phyloP scores from a whole-genome alignment of 1,284 basidiomycete species.

The Mycena sp. region DNA sequence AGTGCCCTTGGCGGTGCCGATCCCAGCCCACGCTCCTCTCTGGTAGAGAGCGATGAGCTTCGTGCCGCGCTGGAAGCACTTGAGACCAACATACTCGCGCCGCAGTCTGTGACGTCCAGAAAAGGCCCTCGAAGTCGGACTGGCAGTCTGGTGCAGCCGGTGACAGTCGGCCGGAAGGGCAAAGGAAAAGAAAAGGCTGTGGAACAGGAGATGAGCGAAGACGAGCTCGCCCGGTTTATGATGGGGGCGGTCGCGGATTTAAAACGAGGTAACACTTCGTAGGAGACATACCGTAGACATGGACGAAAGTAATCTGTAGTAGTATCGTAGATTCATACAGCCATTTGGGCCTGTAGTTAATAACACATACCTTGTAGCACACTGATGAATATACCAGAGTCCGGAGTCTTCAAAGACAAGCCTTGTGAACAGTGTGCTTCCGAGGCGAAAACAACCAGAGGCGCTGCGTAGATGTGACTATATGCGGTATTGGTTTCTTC shows the following conservation, averaged over 20 bases:
- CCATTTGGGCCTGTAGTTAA: slow-evolving; percentile 10
- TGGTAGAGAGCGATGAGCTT: neutral
- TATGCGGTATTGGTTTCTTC: too few relatives aligned
- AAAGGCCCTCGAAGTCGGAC: slow-evolving; percentile 13
- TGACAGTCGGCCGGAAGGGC: slow-evolving; percentile 17
- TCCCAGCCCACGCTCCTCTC: neutral
- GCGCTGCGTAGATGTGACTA: too few relatives aligned
- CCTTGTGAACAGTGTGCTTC: too few relatives aligned
- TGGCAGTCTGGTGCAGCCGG: slow-evolving; percentile 15
- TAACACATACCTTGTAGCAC: slow-evolving; percentile 4
- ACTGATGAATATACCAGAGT: slow-evolving; percentile 9
- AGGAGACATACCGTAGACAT: neutral
- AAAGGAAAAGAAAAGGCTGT: slow-evolving; percentile 18
- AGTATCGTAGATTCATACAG: slow-evolving; percentile 16
- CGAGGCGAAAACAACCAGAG: too few relatives aligned
- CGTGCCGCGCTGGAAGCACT: slow-evolving; percentile 1
- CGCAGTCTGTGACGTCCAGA: neutral
- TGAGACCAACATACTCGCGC: neutral
- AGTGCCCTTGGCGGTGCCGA: slow-evolving; percentile 19
- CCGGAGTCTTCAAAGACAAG: too few relatives aligned
- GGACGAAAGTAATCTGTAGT: neutral
- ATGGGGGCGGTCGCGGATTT: slow-evolving; percentile 23
- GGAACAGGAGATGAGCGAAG: slow-evolving; percentile 8
- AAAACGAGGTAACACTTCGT: neutral
- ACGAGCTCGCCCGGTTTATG: slow-evolving; percentile 19